A percentile compares a stretch with the other conserved stretches of the same genome.
phyloP scores from a whole-genome alignment of 2,329 filamentous ascomycete genomes.

The Claviceps quebecensis region DNA sequence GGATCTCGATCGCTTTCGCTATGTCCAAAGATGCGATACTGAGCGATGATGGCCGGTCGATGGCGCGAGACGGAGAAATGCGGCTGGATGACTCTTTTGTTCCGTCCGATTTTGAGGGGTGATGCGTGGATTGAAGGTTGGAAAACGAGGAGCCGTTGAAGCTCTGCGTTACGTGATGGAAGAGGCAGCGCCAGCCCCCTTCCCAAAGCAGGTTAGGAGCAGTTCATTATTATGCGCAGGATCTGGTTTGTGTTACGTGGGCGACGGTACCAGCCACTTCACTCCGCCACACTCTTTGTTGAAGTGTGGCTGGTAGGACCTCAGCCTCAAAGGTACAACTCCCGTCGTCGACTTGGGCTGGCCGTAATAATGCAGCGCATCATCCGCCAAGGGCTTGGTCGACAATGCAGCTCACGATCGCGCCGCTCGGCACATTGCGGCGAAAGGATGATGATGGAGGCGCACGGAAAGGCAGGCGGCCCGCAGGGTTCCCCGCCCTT shows the following conservation, averaged over 20 bases:
- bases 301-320: neutral
- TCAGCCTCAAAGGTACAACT: neutral
- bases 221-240: neutral
- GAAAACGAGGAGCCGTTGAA: neutral
- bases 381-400: neutral
- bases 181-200: slow-evolving; percentile 7
- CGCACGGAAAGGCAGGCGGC: neutral
- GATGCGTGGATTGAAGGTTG: slow-evolving; percentile 8
- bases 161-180: neutral
- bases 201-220: neutral
- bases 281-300: neutral
- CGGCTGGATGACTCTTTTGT: neutral
- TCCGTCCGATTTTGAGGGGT: neutral
- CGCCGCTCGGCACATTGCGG: neutral
- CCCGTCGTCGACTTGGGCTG: no score
- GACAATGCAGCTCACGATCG: neutral
- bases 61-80: neutral
- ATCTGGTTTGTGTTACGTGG: slow-evolving; percentile 5
- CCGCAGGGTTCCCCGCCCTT: neutral
- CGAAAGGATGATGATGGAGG: neutral
- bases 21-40: neutral
- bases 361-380: neutral
- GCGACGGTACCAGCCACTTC: neutral
- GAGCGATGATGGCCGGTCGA: neutral
- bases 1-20: slow-evolving; percentile 8